Evolutionary conservation across 73 alveolate genomes (phyloP), one percentile per base, ranked within the genome.

Genomic region (Paramecium octaurelia): DNA sequence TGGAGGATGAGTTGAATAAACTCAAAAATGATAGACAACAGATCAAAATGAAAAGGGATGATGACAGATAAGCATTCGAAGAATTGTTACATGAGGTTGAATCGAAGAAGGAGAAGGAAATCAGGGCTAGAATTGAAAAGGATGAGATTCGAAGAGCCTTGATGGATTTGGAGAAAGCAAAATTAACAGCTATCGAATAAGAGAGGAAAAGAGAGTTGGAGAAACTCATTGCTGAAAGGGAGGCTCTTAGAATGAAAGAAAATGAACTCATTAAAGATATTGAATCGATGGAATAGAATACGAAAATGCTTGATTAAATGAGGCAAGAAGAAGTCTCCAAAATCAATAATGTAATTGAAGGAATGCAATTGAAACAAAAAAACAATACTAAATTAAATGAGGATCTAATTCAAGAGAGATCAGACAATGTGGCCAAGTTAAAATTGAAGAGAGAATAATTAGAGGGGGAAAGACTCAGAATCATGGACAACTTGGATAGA

Each of bases 201-300:
- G 97, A 95, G 20, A 94, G 95, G 58, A 95, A 95, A 68, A 93
- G 95, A 80, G 99, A 96, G 46, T 92, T 96, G 4, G 96, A 95
- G 48, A 94, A 92, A 88, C 83, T 96, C 43, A 69, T 93, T 12
- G 92, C 88, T 2, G 98, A 96, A 54, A 77, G 99, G 58, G 99
- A 96, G 84, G 93, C 93, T 42, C 91, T 96, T 1, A 86, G 97
- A 58, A 24, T 95, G 76, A 94, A 96, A 85, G 99, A 96, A 92
- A 80, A 93, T 40, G 94, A 95, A 54, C 76, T 96, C 86, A 88
- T 96, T 64, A 95, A 93, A 46, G 98, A 96, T 71, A 96, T 96
- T 24, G 94, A 96, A 80, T 92, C 92, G 58, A 73, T 93, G 70
- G 96, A 88, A 84, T 83, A 87, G 16, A 95, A 88, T 50, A 59